Conservation (phyloP, 2,329 filamentous ascomycete species). For the Trichothecium roseum region DNA sequence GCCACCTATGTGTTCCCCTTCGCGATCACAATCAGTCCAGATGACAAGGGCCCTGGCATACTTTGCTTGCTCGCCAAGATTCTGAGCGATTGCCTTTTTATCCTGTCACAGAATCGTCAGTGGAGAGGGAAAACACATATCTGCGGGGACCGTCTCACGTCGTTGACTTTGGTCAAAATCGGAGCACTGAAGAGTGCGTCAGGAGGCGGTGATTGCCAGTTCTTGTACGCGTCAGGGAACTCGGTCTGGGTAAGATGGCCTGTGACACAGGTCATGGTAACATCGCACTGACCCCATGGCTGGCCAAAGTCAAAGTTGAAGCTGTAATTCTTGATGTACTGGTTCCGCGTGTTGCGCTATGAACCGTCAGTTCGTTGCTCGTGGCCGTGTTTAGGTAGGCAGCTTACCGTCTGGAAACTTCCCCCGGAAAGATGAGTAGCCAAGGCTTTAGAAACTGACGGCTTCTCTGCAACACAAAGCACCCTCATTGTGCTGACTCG, state of each 20-base stretch:
- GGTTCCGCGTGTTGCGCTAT: slow-evolving; percentile 58
- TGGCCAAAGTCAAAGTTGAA: slow-evolving; percentile 82
- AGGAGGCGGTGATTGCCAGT: slow-evolving; percentile 75
- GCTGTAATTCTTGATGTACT: slow-evolving; percentile 87
- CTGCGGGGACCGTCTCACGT: slow-evolving; percentile 33
- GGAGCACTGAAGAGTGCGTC: slow-evolving; percentile 71
- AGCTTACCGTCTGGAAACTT: slow-evolving; percentile 54
- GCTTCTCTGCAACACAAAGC: slow-evolving; percentile 55
- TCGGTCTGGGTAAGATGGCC: slow-evolving; percentile 79
- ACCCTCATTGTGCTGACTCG: slow-evolving; percentile 32
- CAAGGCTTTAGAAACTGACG: slow-evolving; percentile 91
- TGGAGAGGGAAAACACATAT: background rate
- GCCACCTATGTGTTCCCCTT: slow-evolving; percentile 91
- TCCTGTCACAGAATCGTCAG: slow-evolving; percentile 39
- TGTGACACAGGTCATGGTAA: slow-evolving; percentile 88
- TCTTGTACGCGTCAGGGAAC: slow-evolving; percentile 63
- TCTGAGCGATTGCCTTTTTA: slow-evolving; percentile 70
- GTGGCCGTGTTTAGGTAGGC: background rate
- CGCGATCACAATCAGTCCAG: slow-evolving; percentile 97
- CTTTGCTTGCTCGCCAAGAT: slow-evolving; percentile 71
- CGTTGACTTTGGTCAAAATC: slow-evolving; percentile 56
- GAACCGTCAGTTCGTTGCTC: background rate
- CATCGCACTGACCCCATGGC: slow-evolving; percentile 69
- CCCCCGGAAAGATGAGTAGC: slow-evolving; percentile 81
- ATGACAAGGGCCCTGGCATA: slow-evolving; percentile 73